Percentiles rank a stretch among this genome's conserved stretches.
These are phyloP conservation scores for Scedosporium dehoogii DNA, from an alignment of 2,329 filamentous ascomycete genomes.

Conservation along the genomic window DNA sequence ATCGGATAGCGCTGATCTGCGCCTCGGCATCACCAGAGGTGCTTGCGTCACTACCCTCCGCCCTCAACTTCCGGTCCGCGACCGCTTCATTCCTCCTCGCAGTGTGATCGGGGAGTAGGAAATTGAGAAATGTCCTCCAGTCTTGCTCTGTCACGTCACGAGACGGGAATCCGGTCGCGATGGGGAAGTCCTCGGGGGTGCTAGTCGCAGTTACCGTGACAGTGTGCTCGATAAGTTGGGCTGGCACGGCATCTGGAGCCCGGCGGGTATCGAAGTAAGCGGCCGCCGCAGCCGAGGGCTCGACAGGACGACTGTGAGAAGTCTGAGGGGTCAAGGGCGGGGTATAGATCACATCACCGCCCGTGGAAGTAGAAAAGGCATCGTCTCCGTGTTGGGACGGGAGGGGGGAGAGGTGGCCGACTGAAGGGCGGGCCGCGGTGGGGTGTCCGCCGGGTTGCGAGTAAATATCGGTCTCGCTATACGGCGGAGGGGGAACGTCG, in stretches of 20 bases:
- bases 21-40: slow-evolving; percentile 27
- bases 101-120: slow-evolving; percentile 39
- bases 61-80: slow-evolving; percentile 37
- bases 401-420: slow-evolving; percentile 14
- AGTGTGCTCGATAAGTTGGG: slow-evolving; percentile 21
- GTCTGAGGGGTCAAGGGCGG: slow-evolving; percentile 38
- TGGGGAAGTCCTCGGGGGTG: slow-evolving; percentile 34
- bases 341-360: slow-evolving; percentile 37
- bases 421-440: slow-evolving; percentile 14
- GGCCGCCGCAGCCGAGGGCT: slow-evolving; percentile 15
- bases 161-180: slow-evolving; percentile 23
- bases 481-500: slow-evolving; percentile 43
- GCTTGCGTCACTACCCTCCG: slow-evolving; percentile 24
- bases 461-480: slow-evolving; percentile 47
- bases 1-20: slow-evolving; percentile 20
- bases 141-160: slow-evolving; percentile 41
- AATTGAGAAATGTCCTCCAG: slow-evolving; percentile 51
- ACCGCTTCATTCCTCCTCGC: slow-evolving; percentile 33
- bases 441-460: slow-evolving; percentile 27
- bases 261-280: slow-evolving; percentile 38
- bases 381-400: slow-evolving; percentile 3
- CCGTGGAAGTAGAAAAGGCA: slow-evolving; percentile 24
- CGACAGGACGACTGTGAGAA: slow-evolving; percentile 12
- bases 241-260: slow-evolving; percentile 16
- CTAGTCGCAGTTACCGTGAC: slow-evolving; percentile 24